Conservation (phyloP, 2,329 filamentous ascomycete species). For the Blastomyces emzantsi region DNA sequence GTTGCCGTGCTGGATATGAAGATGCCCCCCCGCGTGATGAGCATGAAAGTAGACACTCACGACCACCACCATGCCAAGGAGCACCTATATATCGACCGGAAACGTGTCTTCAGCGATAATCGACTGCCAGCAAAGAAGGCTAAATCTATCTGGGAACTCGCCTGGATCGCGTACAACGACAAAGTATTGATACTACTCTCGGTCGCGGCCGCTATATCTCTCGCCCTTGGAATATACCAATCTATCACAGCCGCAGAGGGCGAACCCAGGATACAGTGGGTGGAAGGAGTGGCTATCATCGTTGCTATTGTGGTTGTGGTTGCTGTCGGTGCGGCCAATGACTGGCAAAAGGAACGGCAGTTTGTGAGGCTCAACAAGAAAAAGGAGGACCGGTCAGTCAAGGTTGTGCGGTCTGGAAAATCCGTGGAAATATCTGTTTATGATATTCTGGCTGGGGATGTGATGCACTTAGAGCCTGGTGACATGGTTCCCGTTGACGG, state of each 20-base stretch:
- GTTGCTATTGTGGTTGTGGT: constrained; percentile 58
- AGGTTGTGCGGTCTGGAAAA: constrained; percentile 65
- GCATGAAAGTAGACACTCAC: constrained; percentile 17
- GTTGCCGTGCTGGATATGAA: constrained; percentile 14
- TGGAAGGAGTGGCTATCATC: constrained; percentile 58
- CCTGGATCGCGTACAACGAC: constrained; percentile 76
- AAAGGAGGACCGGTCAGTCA: constrained; percentile 66
- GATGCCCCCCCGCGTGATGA: constrained; percentile 14
- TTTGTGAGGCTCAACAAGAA: constrained; percentile 62
- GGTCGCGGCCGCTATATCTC: constrained; percentile 61
- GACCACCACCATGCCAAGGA: constrained; percentile 21
- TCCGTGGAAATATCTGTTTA: constrained; percentile 60
- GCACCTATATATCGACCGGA: constrained; percentile 52
- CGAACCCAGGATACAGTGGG: constrained; percentile 50
- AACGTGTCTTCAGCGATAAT: constrained; percentile 61
- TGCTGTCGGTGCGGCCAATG: constrained; percentile 53
- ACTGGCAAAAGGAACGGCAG: constrained; percentile 59
- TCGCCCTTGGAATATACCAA: constrained; percentile 67
- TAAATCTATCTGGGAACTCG: constrained; percentile 59
- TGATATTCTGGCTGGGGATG: constrained; percentile 63
- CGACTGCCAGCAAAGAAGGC: constrained; percentile 58
- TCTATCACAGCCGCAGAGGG: constrained; percentile 50
- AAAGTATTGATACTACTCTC: constrained; percentile 67
- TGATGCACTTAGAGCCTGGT: constrained; percentile 64
- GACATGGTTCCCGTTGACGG: constrained; percentile 64